Evolutionary conservation across 805 yeast species (phyloP), one percentile per base, ranked within the genome.

Genomic region (Starmerella stigmatis): DNA sequence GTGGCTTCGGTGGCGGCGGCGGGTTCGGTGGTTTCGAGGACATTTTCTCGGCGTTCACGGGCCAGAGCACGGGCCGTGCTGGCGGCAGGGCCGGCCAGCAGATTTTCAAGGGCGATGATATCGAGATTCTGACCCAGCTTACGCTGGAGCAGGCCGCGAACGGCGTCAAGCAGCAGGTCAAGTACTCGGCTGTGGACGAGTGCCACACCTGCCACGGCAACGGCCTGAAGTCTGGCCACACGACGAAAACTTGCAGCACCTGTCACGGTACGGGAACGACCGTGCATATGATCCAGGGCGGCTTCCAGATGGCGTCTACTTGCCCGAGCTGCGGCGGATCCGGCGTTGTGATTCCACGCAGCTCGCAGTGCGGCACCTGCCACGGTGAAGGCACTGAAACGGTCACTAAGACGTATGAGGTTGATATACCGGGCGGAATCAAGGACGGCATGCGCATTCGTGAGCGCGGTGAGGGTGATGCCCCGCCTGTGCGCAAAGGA

Each of bases 241-340:
- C 75, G 63, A 81, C 84, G 59, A 66, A 77, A 10, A 83, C 94
- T 0, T 92, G 98, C 70, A 67, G 75, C 1, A 66, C 84, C 3
- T 92, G 99, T 69, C 85, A 86, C 46, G 99, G 99, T 47, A 76
- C 94, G 0, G 99, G 99, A 4, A 81, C 88, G 28, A 77, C 81
- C 15, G 81, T 86, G 17, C 96, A 89, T 57, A 71, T 78, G 38
- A 73, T 83, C 60, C 80, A 80, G 54, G 96, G 94, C 4, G 97
- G 97, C 0, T 92, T 89, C 74, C 96, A 88, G 58, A 86, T 92
- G 95, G 80, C 94, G 3, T 78, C 95, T 0, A 86, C 96, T 11
- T 92, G 99, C 72, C 71, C 71, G 41, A 67, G 78, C 3, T 92
- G 99, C 70, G 78, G 73, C 36, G 99, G 99, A 32, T 68, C 83